Evolutionary conservation across 2,329 filamentous ascomycete genomes (phyloP), one percentile per base, ranked within the genome.

Genomic region (Aureobasidium namibiae): DNA sequence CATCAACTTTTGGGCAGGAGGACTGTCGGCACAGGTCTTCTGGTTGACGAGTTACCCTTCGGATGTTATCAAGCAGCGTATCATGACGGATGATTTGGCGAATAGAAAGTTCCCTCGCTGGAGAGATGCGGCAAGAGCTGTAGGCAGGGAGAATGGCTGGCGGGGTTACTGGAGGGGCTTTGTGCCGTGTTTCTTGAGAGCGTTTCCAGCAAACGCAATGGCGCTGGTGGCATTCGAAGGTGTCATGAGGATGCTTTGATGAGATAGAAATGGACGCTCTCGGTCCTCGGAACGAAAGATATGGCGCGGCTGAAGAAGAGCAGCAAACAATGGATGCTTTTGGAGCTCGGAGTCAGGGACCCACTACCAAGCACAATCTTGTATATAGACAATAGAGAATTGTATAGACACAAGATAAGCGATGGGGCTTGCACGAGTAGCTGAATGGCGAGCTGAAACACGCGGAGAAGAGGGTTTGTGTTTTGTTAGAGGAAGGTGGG

Each of bases 1-100:
- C 1, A 80, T 97, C 68, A 97, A 97, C 71, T 99, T 99, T 77
- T 97, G 92, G 92, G 92, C 94, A 0, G 94, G 94, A 3, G 94
- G 94, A 0, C 76, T 97, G 54, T 92, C 88, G 49, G 94, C 94
- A 0, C 94, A 99, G 77, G 76, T 96, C 16, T 99, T 96, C 71
- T 99, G 94, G 94, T 73, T 96, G 44, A 90, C 88, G 18, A 89
- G 88, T 64, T 97, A 97, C 70, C 92, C 94, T 1, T 89, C 85
- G 49, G 92, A 97, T 71, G 89, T 96, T 23, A 86, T 97, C 59
- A 97, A 97, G 80, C 92, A 97, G 78, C 82, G 91, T 33, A 88
- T 99, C 70, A 97, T 99, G 94, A 96, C 92, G 14, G 94, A 97
- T 74, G 85, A 89, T 4, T 76, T 97, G 56, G 86, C 87, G 85